phyloP scores from a whole-genome alignment of 805 yeast species.

The Kodamaea kaohsiungensis region DNA sequence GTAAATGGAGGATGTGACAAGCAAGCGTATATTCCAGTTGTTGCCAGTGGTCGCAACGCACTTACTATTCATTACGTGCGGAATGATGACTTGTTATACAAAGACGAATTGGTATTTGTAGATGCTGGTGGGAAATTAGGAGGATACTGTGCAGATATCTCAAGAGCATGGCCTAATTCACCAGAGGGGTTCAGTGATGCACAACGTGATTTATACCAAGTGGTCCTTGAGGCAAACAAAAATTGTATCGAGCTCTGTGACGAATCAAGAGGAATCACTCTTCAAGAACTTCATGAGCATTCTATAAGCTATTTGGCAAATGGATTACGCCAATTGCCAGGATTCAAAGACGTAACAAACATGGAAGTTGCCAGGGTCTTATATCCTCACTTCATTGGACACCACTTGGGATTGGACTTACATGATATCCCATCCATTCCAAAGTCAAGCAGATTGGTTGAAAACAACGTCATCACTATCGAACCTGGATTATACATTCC shows the following conservation, averaged over 20 bases:
- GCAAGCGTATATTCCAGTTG: conserved; percentile 92
- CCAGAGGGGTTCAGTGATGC: conserved; percentile 70
- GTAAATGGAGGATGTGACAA: conserved; percentile 86
- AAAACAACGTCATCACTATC: conserved; percentile 85
- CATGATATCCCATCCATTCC: conserved; percentile 76
- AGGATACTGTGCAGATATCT: conserved; percentile 94
- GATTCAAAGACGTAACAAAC: conserved; percentile 55
- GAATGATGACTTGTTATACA: conserved; percentile 77
- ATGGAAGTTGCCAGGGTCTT: conserved; percentile 53
- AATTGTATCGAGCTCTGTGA: conserved; percentile 72
- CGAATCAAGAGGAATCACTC: conserved; percentile 40
- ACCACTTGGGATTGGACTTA: conserved; percentile 89
- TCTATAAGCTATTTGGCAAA: conserved; percentile 59
- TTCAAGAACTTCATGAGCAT: conserved; percentile 63
- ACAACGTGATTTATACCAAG: conserved; percentile 85
- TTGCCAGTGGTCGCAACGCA: conserved; percentile 91
- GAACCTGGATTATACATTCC: conserved; percentile 98
- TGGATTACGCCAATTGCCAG: conserved; percentile 69
- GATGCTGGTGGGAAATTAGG: conserved; percentile 96
- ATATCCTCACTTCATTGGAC: conserved; percentile 96
- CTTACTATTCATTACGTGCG: conserved; percentile 91
- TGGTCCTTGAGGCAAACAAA: conserved; percentile 81
- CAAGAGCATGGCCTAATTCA: conserved; percentile 92
- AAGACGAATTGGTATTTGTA: conserved; percentile 82
- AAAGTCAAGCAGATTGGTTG: conserved; percentile 50